Evolutionary conservation across 2,329 filamentous ascomycete species (phyloP).

Genomic region (Coniochaeta pulveracea): DNA sequence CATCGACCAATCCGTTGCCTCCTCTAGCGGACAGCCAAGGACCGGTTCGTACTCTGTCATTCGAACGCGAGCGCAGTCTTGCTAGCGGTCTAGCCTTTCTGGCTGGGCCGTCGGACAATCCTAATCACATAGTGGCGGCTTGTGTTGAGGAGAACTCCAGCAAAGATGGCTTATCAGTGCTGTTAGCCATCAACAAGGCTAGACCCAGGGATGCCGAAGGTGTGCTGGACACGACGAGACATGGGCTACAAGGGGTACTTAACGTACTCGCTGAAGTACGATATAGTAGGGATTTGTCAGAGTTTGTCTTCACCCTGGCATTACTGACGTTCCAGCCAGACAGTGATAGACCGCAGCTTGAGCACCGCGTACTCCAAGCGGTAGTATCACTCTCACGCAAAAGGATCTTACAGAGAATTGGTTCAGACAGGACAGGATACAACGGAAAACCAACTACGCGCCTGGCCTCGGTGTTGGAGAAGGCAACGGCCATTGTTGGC

Average conservation of each 20-base stretch:
- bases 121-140: neutral
- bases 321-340: neutral
- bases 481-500: too few relatives aligned
- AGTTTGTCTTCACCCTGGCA: neutral
- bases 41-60: neutral
- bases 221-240: neutral
- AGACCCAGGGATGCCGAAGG: neutral
- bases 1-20: neutral
- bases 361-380: neutral
- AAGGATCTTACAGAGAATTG: neutral
- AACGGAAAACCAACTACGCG: neutral
- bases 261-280: neutral
- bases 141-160: neutral
- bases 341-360: neutral
- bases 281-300: neutral
- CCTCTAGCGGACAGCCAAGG: neutral
- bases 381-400: neutral
- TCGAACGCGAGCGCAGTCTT: neutral
- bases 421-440: neutral
- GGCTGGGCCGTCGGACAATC: neutral
- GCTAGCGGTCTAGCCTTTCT: neutral
- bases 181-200: conserved; percentile 1
- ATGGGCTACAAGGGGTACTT: neutral
- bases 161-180: neutral
- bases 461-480: too few relatives aligned